Percentiles rank a stretch among this genome's conserved stretches.
These are phyloP conservation scores for Chrysochromulina tobinii DNA, from an alignment of 78 protist genomes.

Conservation along the genomic window DNA sequence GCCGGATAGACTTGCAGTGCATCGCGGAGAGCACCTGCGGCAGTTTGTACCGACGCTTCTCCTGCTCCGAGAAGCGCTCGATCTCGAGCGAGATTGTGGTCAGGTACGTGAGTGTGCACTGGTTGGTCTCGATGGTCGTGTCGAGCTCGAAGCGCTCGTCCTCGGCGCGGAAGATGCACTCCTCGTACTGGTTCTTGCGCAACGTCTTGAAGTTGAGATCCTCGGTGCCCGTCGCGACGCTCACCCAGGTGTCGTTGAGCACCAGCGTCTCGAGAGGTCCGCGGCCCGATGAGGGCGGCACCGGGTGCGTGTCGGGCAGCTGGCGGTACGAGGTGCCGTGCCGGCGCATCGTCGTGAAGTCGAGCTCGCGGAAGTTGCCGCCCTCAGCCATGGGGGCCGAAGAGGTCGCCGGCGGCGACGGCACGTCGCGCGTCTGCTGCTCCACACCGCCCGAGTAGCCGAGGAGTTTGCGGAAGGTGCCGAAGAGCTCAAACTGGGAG, in stretches of 20 bases:
- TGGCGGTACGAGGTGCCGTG: neutral
- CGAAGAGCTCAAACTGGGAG: neutral
- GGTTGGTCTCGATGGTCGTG: conserved; percentile 70
- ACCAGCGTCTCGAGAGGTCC: conserved; percentile 57
- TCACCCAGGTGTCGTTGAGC: conserved; percentile 82
- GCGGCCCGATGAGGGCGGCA: conserved; percentile 46
- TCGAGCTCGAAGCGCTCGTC: conserved; percentile 88
- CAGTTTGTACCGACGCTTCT: conserved; percentile 22
- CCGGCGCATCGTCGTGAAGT: neutral
- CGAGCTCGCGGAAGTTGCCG: neutral
- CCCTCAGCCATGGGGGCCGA: neutral
- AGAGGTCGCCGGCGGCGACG: neutral
- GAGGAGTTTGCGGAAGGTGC: neutral
- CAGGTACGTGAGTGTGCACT: conserved; percentile 58
- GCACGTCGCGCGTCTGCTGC: neutral
- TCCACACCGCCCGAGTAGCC: neutral
- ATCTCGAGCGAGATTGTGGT: conserved; percentile 45
- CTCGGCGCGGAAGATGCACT: conserved; percentile 55
- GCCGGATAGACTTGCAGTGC: neutral
- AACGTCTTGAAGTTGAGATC: conserved; percentile 61
- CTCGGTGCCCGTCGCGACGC: conserved; percentile 78
- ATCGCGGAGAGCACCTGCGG: neutral
- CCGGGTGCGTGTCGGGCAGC: neutral
- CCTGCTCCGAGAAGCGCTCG: conserved; percentile 13
- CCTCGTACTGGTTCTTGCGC: conserved; percentile 73